These are phyloP conservation scores for Lepidopterella palustris DNA, from an alignment of 495 filamentous ascomycete genomes.

Conservation along the genomic window DNA sequence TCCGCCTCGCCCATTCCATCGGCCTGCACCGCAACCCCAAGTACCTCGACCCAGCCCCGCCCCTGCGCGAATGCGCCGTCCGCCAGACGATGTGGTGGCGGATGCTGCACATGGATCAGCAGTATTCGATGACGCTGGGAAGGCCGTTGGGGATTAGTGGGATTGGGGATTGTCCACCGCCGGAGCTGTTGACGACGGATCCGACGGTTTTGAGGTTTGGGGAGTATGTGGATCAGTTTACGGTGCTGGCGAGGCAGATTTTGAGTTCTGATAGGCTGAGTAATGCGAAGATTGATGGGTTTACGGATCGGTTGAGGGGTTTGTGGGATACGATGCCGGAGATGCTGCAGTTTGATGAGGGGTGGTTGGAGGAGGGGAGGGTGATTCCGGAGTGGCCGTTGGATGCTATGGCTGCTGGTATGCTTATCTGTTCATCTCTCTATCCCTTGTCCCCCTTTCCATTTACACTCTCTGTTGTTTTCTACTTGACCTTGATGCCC, in stretches of 20 bases:
- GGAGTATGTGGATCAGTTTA: slow-evolving; percentile 41
- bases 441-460: not conserved
- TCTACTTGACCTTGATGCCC: not conserved
- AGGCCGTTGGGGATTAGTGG: slow-evolving; percentile 44
- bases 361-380: slow-evolving; percentile 38
- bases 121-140: slow-evolving; percentile 45
- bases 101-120: slow-evolving; percentile 47
- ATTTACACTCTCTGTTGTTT: not conserved
- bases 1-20: slow-evolving; percentile 36
- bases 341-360: slow-evolving; percentile 41
- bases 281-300: slow-evolving; percentile 41
- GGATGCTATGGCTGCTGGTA: slow-evolving; percentile 39
- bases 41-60: slow-evolving; percentile 40
- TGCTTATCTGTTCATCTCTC: not conserved
- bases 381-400: slow-evolving; percentile 42
- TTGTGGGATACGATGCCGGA: slow-evolving; percentile 41
- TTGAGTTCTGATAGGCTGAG: slow-evolving; percentile 38
- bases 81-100: slow-evolving; percentile 46
- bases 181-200: slow-evolving; percentile 39
- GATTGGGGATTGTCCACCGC: slow-evolving; percentile 42
- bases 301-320: slow-evolving; percentile 37
- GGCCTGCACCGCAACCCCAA: slow-evolving; percentile 43
- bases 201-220: slow-evolving; percentile 37
- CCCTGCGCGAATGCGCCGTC: slow-evolving; percentile 35
- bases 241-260: slow-evolving; percentile 43